Evolutionary conservation across 495 filamentous ascomycete species (phyloP).

Genomic region (Penicillium silybi): DNA sequence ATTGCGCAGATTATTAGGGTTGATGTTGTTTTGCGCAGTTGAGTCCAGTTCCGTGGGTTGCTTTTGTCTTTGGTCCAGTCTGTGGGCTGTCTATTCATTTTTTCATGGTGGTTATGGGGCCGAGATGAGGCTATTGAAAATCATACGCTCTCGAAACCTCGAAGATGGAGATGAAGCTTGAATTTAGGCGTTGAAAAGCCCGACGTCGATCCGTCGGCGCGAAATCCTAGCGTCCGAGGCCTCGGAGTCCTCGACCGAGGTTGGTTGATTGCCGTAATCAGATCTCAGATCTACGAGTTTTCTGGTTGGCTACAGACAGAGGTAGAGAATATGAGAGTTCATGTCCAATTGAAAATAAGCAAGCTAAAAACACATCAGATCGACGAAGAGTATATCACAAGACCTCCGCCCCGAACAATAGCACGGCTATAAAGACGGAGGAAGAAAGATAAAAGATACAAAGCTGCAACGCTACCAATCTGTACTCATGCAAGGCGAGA

Average conservation of each 20-base stretch:
- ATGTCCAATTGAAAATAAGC: constrained; percentile 15
- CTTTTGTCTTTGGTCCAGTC: not conserved
- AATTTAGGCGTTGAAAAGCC: not conserved
- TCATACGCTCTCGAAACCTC: no score
- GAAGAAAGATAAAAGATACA: constrained; percentile 14
- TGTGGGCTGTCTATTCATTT: not conserved
- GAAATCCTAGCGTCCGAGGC: not conserved
- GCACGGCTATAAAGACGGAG: constrained; percentile 14
- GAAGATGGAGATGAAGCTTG: no score
- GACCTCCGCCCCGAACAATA: constrained; percentile 6
- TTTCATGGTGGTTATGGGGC: not conserved
- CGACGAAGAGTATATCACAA: constrained; percentile 22
- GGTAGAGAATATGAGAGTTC: not conserved
- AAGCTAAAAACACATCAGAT: constrained; percentile 15
- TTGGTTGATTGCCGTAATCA: not conserved
- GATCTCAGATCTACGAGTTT: not conserved
- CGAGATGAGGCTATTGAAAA: no score
- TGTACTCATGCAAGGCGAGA: constrained; percentile 15
- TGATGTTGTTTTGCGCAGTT: not conserved
- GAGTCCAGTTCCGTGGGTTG: constrained; percentile 2
- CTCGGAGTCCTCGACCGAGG: not conserved
- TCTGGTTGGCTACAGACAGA: not conserved
- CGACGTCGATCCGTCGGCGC: not conserved
- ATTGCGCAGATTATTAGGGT: constrained; percentile 2
- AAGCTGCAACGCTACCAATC: constrained; percentile 16